These are phyloP conservation scores for Mycena venus DNA, from an alignment of 768 basidiomycete species.

Conservation along the genomic window DNA sequence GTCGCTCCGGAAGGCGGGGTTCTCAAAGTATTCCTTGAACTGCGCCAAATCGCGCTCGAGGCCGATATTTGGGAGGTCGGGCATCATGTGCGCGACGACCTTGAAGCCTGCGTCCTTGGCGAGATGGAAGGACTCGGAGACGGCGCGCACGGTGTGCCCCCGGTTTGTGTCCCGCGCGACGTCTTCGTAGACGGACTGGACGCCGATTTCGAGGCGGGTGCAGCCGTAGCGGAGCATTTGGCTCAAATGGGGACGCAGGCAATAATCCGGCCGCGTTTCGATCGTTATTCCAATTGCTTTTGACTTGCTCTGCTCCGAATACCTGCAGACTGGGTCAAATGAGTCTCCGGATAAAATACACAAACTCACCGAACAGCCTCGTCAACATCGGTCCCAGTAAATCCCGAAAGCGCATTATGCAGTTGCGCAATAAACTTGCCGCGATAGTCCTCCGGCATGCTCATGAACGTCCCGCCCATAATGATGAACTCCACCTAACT, in stretches of 20 bases:
- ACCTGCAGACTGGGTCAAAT: constrained; percentile 59
- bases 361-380: constrained; percentile 87
- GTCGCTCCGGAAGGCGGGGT: constrained; percentile 96
- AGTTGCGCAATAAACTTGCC: constrained; percentile 94
- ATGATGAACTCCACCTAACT: constrained; percentile 88
- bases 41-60: constrained; percentile 97
- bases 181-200: constrained; percentile 99
- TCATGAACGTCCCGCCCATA: constrained; percentile 99
- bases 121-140: constrained; percentile 96
- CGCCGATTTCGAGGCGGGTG: constrained; percentile 97
- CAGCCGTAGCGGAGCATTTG: constrained; percentile 99
- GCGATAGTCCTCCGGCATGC: constrained; percentile 97
- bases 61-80: constrained; percentile 97
- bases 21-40: constrained; percentile 99
- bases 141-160: constrained; percentile 97
- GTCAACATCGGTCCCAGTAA: constrained; percentile 93
- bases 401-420: constrained; percentile 96
- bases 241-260: constrained; percentile 94
- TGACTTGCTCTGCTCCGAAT: constrained; percentile 96
- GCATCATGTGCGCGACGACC: constrained; percentile 99
- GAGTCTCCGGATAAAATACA: not conserved
- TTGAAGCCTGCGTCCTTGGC: constrained; percentile 99
- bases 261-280: constrained; percentile 98
- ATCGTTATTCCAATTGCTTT: constrained; percentile 99
- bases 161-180: constrained; percentile 99